Conservation (phyloP, 2,329 filamentous ascomycete species). For the Fusarium burgessii region DNA sequence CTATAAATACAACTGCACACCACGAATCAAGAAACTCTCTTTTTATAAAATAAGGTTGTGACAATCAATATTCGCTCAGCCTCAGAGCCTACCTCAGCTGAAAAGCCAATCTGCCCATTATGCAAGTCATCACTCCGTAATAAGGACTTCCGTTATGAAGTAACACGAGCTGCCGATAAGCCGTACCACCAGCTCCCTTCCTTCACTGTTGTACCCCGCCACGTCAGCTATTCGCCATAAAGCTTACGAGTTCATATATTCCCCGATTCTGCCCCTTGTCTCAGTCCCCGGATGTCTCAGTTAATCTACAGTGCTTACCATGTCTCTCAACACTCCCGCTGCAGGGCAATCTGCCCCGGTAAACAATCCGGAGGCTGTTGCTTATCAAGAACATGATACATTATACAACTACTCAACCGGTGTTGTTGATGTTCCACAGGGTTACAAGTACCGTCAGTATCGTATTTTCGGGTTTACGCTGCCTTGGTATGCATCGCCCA, state of each 20-base stretch:
- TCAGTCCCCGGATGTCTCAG: neutral
- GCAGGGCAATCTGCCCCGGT: slow-evolving; percentile 37
- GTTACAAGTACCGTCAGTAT: slow-evolving; percentile 38
- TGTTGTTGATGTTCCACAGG: slow-evolving; percentile 20
- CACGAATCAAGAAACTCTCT: accelerated
- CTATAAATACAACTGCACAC: slow-evolving; percentile 2
- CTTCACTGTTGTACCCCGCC: slow-evolving; percentile 2
- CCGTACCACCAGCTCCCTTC: neutral
- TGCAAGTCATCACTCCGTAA: neutral
- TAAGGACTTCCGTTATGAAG: neutral
- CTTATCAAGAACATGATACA: neutral
- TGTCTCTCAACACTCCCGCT: slow-evolving; percentile 38
- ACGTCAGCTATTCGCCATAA: slow-evolving; percentile 5
- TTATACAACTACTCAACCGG: slow-evolving; percentile 34
- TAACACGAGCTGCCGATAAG: neutral
- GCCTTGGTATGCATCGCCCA: slow-evolving; percentile 77
- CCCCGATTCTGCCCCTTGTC: neutral
- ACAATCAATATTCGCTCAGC: neutral
- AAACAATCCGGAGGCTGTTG: slow-evolving; percentile 29
- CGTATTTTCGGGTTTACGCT: slow-evolving; percentile 21
- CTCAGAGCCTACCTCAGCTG: neutral
- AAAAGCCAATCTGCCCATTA: neutral
- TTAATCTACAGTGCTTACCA: neutral
- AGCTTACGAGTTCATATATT: neutral
- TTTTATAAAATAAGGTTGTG: neutral